Evolutionary conservation across 495 filamentous ascomycete species (phyloP), one percentile per base, ranked within the genome.

Genomic region (Penicillium atrosanguineum): DNA sequence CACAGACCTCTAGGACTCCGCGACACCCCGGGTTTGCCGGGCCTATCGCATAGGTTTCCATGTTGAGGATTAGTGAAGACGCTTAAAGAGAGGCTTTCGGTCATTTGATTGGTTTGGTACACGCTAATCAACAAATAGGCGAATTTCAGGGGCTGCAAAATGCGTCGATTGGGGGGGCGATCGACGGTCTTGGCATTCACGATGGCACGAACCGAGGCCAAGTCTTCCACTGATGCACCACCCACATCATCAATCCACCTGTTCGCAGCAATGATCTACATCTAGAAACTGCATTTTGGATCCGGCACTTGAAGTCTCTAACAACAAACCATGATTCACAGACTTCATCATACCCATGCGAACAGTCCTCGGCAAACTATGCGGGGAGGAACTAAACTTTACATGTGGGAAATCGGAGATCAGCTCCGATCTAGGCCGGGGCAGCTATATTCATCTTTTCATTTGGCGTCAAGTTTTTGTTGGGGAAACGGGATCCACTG

Each of bases 401-500:
- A 61, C 59, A 58, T 61, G 59, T 49, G 48, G 40, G 25, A 36
- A 41, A 29, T 28, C 28, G 47, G 39, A 44, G 57, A 59, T 57
- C 39, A 41, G 34, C 39, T 23, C 50, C 41, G 45, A 46, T 52
- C 28, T 14, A 42, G 15, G 29, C 28, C 46, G 18, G 50, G 16
- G 8, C 38, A 16, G 20, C 3, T 44, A 16, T 25, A 34, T 42
- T 55, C 19, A 57, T 26, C 44, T 36, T 44, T 26, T 48, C 42
- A 57, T 54, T 57, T 44, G 60, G 25, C 28, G 38, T 52, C 38
- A 25, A 29, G 11, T n/a, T 56, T 59, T 44, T 60, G 62, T 62
- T 65, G 62, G 60, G 56, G 46, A 41, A 48, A 31, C 12, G 15
- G 45, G 54, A 48, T 64, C 57, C 55, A 64, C 53, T 20, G 21